Evolutionary conservation across 1,139 yeast species (phyloP).

Genomic region (Pichiaceae sp.): DNA sequence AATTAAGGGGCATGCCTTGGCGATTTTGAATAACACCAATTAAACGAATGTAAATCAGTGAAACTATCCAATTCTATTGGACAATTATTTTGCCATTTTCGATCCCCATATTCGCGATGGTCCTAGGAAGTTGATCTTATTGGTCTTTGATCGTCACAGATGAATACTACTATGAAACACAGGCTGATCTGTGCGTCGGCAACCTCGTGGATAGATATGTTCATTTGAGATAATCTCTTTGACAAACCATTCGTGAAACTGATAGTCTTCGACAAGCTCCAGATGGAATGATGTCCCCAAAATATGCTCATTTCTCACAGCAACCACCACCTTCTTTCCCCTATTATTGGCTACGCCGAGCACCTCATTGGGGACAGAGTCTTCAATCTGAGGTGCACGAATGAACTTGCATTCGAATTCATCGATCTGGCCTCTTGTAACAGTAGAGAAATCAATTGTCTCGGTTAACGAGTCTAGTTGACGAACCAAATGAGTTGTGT

Average conservation of each 20-base stretch:
- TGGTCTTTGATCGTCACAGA: no score
- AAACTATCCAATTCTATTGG: no score
- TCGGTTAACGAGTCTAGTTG: conserved; percentile 62
- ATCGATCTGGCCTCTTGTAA: conserved; percentile 29
- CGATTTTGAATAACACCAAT: no score
- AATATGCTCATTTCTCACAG: conserved; percentile 60
- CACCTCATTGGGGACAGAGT: conserved; percentile 32
- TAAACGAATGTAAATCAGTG: no score
- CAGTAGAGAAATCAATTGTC: conserved; percentile 38
- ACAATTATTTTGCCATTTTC: no score
- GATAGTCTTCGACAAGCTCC: conserved; percentile 49
- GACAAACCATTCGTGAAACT: conserved; percentile 70
- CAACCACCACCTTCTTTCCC: conserved; percentile 44
- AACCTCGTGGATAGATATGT: neutral
- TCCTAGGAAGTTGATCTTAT: no score
- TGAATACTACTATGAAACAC: no score
- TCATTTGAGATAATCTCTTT: conserved; percentile 37
- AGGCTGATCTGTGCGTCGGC: neutral
- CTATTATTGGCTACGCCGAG: conserved; percentile 30
- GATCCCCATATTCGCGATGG: no score
- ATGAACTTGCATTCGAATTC: conserved; percentile 59
- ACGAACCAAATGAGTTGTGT: conserved; percentile 71
- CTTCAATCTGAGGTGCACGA: conserved; percentile 66
- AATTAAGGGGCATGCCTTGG: no score
- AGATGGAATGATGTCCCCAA: conserved; percentile 82